These are phyloP conservation scores for Diaporthe ilicicola DNA, from an alignment of 2,329 filamentous ascomycete genomes.

Conservation along the genomic window DNA sequence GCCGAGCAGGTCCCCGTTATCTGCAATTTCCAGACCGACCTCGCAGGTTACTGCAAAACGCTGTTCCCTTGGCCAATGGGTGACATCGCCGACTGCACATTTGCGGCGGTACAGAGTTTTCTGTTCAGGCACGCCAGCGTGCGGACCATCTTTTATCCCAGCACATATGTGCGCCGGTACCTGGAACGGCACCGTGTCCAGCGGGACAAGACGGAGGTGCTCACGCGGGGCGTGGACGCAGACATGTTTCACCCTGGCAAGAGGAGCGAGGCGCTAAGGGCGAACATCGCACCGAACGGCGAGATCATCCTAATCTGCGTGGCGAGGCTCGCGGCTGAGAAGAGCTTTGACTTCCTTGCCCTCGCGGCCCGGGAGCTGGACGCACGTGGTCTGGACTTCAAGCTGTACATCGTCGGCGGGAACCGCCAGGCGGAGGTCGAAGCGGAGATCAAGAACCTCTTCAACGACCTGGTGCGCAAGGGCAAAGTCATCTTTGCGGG, in stretches of 20 bases:
- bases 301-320: slow-evolving; percentile 74
- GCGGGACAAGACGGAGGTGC: slow-evolving; percentile 63
- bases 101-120: slow-evolving; percentile 71
- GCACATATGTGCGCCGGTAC: slow-evolving; percentile 68
- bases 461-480: slow-evolving; percentile 55
- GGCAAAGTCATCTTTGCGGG: slow-evolving; percentile 72
- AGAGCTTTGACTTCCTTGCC: slow-evolving; percentile 74
- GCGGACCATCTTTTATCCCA: slow-evolving; percentile 75
- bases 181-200: slow-evolving; percentile 66
- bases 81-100: slow-evolving; percentile 67
- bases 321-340: slow-evolving; percentile 73
- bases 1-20: slow-evolving; percentile 66
- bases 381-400: slow-evolving; percentile 64
- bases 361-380: slow-evolving; percentile 63
- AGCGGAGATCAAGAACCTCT: slow-evolving; percentile 67
- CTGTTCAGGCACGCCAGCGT: slow-evolving; percentile 70
- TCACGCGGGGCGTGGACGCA: slow-evolving; percentile 73
- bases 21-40: slow-evolving; percentile 77
- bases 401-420: slow-evolving; percentile 72
- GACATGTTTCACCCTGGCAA: slow-evolving; percentile 65
- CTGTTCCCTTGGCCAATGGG: slow-evolving; percentile 72
- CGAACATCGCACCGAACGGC: slow-evolving; percentile 64
- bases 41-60: slow-evolving; percentile 74
- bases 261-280: slow-evolving; percentile 60
- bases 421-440: slow-evolving; percentile 72